These are phyloP conservation scores for Chaetomium cochliodes DNA, from an alignment of 495 filamentous ascomycete genomes.

Conservation along the genomic window DNA sequence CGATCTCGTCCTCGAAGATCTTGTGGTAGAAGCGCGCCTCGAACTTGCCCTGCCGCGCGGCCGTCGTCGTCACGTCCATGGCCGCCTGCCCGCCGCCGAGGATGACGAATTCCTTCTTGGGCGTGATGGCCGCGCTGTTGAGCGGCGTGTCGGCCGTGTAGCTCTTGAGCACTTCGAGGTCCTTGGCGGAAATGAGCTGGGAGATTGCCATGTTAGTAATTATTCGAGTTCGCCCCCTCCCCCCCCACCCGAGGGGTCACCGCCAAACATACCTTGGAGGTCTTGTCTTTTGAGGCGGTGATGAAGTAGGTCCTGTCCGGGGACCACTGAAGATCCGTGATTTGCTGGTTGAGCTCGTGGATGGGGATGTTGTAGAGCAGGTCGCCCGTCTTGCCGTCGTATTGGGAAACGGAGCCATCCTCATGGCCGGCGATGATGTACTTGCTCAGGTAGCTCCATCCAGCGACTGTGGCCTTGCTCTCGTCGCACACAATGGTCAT, in stretches of 20 bases:
- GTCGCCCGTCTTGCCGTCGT: slow-evolving; percentile 90
- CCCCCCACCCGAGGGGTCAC: neutral
- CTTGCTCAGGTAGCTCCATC: slow-evolving; percentile 86
- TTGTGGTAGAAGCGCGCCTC: slow-evolving; percentile 99
- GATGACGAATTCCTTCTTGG: slow-evolving; percentile 95
- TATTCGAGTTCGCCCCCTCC: neutral
- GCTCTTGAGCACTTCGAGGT: slow-evolving; percentile 89
- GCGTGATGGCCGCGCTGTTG: slow-evolving; percentile 88
- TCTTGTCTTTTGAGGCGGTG: slow-evolving; percentile 96
- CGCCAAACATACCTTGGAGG: slow-evolving; percentile 66
- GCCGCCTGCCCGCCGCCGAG: slow-evolving; percentile 96
- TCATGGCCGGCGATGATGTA: slow-evolving; percentile 98
- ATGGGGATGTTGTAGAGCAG: slow-evolving; percentile 72
- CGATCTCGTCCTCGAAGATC: slow-evolving; percentile 98
- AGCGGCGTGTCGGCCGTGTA: slow-evolving; percentile 93
- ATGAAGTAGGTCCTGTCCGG: slow-evolving; percentile 95
- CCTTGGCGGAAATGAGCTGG: slow-evolving; percentile 75
- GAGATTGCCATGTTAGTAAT: neutral
- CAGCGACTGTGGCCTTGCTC: slow-evolving; percentile 94
- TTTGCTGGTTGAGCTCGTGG: slow-evolving; percentile 78
- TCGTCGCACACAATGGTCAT: slow-evolving; percentile 87
- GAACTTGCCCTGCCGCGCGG: slow-evolving; percentile 93
- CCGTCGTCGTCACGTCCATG: slow-evolving; percentile 98
- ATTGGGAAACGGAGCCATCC: slow-evolving; percentile 90
- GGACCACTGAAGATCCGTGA: slow-evolving; percentile 94